phyloP scores from a whole-genome alignment of 371 early-diverging fungal species.

The Entomophthora muscae region DNA sequence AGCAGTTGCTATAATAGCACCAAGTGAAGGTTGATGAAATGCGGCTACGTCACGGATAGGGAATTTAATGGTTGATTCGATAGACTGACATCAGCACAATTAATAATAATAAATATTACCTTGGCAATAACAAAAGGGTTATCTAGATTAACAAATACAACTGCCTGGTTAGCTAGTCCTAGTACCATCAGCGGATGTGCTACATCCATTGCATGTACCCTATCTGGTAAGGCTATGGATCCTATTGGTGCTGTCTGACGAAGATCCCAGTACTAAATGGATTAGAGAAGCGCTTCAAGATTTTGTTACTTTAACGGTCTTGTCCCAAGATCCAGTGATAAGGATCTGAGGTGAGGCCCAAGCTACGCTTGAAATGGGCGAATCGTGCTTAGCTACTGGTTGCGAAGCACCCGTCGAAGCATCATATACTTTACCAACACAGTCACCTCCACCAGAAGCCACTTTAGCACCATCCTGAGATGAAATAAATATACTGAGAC shows the following conservation, averaged over 20 bases:
- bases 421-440: constrained; percentile 46
- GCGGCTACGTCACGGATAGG: constrained; percentile 41
- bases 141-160: constrained; percentile 48
- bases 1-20: constrained; percentile 78
- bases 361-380: constrained; percentile 38
- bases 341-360: constrained; percentile 40
- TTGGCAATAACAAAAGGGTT: constrained; percentile 54
- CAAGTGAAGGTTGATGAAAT: constrained; percentile 52
- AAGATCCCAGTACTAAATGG: constrained; percentile 59
- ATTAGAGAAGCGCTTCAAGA: constrained; percentile 7
- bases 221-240: constrained; percentile 47
- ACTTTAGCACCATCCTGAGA: constrained; percentile 63
- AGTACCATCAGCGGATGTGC: constrained; percentile 46
- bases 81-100: constrained; percentile 1
- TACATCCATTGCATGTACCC: constrained; percentile 70
- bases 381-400: constrained; percentile 51
- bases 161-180: constrained; percentile 53
- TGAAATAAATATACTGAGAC: background rate
- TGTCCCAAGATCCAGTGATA: constrained; percentile 91
- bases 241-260: constrained; percentile 40
- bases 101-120: constrained; percentile 5
- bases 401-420: constrained; percentile 31
- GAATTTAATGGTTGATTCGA: constrained; percentile 18
- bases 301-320: constrained; percentile 38
- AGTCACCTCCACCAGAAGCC: constrained; percentile 63